Base-by-base conservation (phyloP, 345 rosid species). In the Cardamine resedifolia region DNA sequence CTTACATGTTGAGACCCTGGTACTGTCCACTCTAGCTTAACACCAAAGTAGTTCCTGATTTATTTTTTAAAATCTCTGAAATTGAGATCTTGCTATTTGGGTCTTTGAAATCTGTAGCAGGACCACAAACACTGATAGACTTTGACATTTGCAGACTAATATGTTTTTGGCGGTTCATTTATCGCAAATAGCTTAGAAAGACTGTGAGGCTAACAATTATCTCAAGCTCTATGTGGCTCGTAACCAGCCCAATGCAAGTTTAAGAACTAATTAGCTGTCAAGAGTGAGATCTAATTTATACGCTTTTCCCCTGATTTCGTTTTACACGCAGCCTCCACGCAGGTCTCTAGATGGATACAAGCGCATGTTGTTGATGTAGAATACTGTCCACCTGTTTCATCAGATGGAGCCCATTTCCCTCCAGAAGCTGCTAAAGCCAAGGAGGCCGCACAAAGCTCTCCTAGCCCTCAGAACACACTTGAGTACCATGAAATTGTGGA, bases 331-430 rank as follows among this genome's bases (percentile, higher is more conserved):
- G 98, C 97, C 98, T 38, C 93, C 98, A 64, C 77, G 56, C 6
- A 79, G 87, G 75, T 94, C 98, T 51, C 72, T 94, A 83, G 97
- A 94, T 74, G 98, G 98, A 57, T 91, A 94, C 85, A 87, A 94
- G 78, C n/a, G n/a, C 98, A 91, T 49, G 91, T 94, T 1, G 98
- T 94, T 0, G 93, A 94, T 56, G 97, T 91, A 44, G 97, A 91
- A 49, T 87, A 91, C 67, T 91, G 93, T 73, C 93, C 91, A 6
- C 93, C 97, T 38, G 74, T 89, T 43, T 86, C 93, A 11, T 91
- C 96, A 2, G 96, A 87, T 0, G 96, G 96, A 58, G 90, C 96
- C 11, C 83, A 83, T 80, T 91, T 91, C 77, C 90, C 96, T 60
- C 88, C 87, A 7, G 89, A 89, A 83, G 99, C 97, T 24, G 89